A percentile compares a stretch with the other conserved stretches of the same genome.
Conservation (phyloP, 306 rosid species). For the Biancaea sappan region DNA sequence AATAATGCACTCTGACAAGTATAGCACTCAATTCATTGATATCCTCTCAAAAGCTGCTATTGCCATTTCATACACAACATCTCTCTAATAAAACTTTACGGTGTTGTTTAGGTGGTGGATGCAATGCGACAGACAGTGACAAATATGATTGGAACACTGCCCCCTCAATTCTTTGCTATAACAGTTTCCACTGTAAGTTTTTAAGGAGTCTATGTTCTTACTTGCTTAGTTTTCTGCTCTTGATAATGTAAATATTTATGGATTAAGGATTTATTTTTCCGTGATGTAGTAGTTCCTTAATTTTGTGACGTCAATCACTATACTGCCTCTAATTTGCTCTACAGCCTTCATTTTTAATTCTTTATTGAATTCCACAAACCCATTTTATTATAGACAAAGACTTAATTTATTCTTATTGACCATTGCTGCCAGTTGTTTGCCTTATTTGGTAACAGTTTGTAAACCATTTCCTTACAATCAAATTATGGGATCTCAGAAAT, state of each 20-base stretch:
- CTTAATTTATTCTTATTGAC: constrained; percentile 4
- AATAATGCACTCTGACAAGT: background rate
- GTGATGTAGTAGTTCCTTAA: constrained; percentile 22
- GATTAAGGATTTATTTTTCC: background rate
- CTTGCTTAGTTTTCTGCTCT: constrained; percentile 13
- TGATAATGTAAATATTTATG: background rate
- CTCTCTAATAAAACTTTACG: constrained; percentile 9
- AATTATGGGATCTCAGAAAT: background rate
- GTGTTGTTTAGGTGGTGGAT: constrained; percentile 74
- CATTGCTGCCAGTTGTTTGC: constrained; percentile 1
- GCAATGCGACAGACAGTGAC: constrained; percentile 99
- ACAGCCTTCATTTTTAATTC: background rate
- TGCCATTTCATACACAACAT: constrained; percentile 7
- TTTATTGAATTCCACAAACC: background rate
- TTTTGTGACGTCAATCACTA: background rate
- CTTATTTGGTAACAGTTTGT: background rate
- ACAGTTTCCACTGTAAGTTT: constrained; percentile 79
- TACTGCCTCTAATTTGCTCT: background rate
- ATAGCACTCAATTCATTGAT: constrained; percentile 14
- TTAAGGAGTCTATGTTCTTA: background rate
- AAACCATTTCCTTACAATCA: background rate
- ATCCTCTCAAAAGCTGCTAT: background rate
- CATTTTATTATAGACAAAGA: background rate
- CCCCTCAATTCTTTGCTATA: constrained; percentile 91
- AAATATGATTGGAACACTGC: constrained; percentile 95